Evolutionary conservation across 2,329 filamentous ascomycete genomes (phyloP).

Genomic region (Ceratocystis papillata): DNA sequence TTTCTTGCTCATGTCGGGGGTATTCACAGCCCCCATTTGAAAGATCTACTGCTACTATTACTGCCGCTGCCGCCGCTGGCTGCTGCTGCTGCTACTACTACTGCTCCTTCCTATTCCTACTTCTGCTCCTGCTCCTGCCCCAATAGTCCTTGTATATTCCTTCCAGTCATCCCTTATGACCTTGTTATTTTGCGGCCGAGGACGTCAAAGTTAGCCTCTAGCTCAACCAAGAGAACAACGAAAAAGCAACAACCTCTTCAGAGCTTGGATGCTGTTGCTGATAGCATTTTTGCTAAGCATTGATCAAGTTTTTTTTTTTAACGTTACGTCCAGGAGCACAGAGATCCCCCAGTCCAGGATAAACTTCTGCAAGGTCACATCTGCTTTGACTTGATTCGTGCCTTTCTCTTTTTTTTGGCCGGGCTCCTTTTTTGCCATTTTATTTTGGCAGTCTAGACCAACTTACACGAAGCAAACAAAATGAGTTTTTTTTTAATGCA

Average conservation of each 20-base stretch:
- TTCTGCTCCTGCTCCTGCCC: too few species aligned
- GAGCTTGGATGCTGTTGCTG: neutral
- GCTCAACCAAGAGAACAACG: neutral
- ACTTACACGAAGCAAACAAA: neutral
- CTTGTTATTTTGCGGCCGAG: too few species aligned
- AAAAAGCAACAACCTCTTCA: neutral
- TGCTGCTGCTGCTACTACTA: too few species aligned
- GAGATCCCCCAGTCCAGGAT: neutral
- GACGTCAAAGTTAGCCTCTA: neutral
- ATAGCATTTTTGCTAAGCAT: neutral
- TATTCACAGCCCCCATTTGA: too few species aligned
- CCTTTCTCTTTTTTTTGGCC: conserved; percentile 1
- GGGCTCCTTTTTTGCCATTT: neutral
- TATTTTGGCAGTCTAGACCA: neutral
- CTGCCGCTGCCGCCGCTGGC: too few species aligned
- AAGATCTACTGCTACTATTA: too few species aligned
- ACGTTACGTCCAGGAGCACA: conserved; percentile 13
- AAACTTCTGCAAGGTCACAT: conserved; percentile 6
- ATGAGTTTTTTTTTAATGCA: neutral
- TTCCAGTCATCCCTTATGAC: too few species aligned
- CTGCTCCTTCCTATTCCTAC: too few species aligned
- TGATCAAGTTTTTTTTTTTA: conserved; percentile 5
- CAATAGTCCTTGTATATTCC: too few species aligned
- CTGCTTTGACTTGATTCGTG: conserved; percentile 5
- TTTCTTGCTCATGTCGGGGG: neutral